phyloP scores from a whole-genome alignment of 2,329 filamentous ascomycete species.

The Eutypa lata region DNA sequence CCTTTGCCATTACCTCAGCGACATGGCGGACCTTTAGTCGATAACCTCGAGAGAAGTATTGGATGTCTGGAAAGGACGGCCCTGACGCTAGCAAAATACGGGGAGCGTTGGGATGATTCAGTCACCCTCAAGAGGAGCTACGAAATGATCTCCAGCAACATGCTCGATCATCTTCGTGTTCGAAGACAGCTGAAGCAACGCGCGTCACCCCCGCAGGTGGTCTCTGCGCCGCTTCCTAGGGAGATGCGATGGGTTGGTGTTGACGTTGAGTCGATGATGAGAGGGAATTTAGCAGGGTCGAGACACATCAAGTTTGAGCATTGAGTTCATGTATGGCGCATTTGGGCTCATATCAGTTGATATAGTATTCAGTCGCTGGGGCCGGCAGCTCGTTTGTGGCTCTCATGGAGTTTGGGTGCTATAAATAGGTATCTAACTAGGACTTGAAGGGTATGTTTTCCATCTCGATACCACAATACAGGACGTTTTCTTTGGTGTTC shows the following conservation, averaged over 20 bases:
- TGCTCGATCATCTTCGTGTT: constrained; percentile 32
- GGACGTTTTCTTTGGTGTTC: not conserved
- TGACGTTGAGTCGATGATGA: constrained; percentile 42
- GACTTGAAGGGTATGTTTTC: too few species aligned
- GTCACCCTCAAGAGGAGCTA: constrained; percentile 52
- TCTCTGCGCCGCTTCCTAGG: constrained; percentile 18
- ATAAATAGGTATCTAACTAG: not conserved
- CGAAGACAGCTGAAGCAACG: not conserved
- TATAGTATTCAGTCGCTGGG: too few species aligned
- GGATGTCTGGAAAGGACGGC: constrained; percentile 52
- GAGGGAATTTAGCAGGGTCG: constrained; percentile 18
- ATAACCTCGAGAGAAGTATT: constrained; percentile 55
- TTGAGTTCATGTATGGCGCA: too few species aligned
- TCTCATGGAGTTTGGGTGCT: too few species aligned
- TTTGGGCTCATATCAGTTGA: too few species aligned
- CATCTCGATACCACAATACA: not conserved
- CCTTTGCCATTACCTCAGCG: constrained; percentile 52
- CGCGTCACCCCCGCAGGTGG: not conserved
- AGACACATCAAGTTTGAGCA: constrained; percentile 10
- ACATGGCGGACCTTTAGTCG: constrained; percentile 36
- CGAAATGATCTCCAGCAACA: constrained; percentile 44
- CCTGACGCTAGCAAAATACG: constrained; percentile 53
- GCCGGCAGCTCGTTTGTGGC: too few species aligned
- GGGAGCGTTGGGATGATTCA: constrained; percentile 58
- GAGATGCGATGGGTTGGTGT: constrained; percentile 43